These are phyloP conservation scores for Parsonsia alboflavescens DNA, from an alignment of 257 asterid species.

Conservation along the genomic window DNA sequence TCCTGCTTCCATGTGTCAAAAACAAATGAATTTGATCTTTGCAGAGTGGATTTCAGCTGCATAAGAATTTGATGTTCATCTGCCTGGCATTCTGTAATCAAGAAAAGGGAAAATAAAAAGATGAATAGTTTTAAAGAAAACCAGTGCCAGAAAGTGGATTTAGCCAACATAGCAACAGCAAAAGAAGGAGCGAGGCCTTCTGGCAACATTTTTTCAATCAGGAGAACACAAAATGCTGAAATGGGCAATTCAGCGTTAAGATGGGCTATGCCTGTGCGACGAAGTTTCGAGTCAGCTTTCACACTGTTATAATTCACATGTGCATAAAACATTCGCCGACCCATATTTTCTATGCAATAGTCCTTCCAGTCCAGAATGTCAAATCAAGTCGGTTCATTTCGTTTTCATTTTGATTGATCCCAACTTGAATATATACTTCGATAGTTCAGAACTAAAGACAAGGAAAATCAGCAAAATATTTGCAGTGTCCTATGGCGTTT, in stretches of 20 bases:
- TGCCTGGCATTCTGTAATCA: constrained; percentile 9
- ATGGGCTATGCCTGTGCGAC: constrained; percentile 2
- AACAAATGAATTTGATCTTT: constrained; percentile 14
- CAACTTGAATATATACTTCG: too few relatives aligned
- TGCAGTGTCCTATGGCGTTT: background rate
- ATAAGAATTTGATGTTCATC: constrained; percentile 26
- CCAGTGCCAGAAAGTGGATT: constrained; percentile 16
- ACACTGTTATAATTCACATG: background rate
- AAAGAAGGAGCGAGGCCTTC: background rate
- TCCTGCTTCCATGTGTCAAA: constrained; percentile 30
- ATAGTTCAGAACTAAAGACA: constrained; percentile 2
- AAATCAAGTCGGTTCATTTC: constrained; percentile 10
- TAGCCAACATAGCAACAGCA: constrained; percentile 13
- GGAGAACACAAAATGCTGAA: background rate
- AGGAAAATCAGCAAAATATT: background rate
- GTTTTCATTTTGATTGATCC: background rate
- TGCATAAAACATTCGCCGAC: background rate
- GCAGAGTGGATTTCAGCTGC: constrained; percentile 31
- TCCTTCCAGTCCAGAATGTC: background rate
- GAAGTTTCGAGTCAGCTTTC: constrained; percentile 8
- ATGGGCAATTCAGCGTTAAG: constrained; percentile 4
- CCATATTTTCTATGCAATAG: background rate
- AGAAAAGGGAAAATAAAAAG: constrained; percentile 2
- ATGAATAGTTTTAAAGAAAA: background rate
- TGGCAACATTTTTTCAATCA: background rate